phyloP scores from a whole-genome alignment of 2,329 filamentous ascomycete genomes.

The Fusarium sp. region DNA sequence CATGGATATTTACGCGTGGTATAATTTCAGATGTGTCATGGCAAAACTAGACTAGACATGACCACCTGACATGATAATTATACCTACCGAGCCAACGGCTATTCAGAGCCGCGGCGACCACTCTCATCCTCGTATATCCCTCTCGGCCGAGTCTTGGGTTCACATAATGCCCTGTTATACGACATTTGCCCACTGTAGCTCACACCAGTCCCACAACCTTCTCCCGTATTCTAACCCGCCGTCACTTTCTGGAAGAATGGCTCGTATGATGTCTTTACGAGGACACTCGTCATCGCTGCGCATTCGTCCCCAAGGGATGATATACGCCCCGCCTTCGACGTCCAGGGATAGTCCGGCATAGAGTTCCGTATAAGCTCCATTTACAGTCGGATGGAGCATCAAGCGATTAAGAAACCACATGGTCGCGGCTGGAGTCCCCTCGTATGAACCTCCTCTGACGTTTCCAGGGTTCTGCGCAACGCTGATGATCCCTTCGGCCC shows the following conservation, averaged over 20 bases:
- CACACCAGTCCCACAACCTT: conserved; percentile 48
- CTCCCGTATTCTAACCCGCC: conserved; percentile 43
- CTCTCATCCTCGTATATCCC: conserved; percentile 17
- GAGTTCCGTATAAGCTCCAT: conserved; percentile 56
- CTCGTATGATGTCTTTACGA: conserved; percentile 45
- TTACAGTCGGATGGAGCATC: conserved; percentile 43
- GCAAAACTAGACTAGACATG: not conserved
- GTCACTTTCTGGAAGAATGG: conserved; percentile 39
- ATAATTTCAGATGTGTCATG: not conserved
- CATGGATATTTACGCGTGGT: not conserved
- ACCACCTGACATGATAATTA: not conserved
- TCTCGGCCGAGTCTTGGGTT: conserved; percentile 16
- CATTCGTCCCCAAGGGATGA: conserved; percentile 47
- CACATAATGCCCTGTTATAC: conserved; percentile 5
- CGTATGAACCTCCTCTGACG: conserved; percentile 43
- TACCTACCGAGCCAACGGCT: not conserved
- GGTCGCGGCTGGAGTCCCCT: conserved; percentile 11
- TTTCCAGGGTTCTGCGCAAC: conserved; percentile 52
- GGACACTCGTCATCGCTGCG: conserved; percentile 26
- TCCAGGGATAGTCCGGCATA: conserved; percentile 54
- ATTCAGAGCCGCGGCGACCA: not conserved
- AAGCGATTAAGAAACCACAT: conserved; percentile 42
- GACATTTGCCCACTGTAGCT: conserved; percentile 22
- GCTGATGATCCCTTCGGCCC: conserved; percentile 42
- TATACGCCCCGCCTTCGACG: conserved; percentile 46